Base-by-base conservation (phyloP, 495 filamentous ascomycete species). In the Neurospora hispaniola region DNA sequence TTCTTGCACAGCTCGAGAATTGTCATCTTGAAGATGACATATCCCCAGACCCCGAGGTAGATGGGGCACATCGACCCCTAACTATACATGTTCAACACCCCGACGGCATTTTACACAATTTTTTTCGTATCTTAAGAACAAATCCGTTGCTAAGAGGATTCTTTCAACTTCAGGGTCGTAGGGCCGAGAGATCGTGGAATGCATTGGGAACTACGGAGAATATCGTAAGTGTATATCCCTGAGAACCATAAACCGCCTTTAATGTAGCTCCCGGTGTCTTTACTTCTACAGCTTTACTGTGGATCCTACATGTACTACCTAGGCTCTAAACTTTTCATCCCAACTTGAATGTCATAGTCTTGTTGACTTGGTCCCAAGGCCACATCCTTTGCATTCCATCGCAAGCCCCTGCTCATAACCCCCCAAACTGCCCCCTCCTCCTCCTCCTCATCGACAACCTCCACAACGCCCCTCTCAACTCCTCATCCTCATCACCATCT, bases 401-500 rank as follows among this genome's bases (percentile, higher is more conserved):
- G 10, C 10, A 20, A 20, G 44, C n/a, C 7, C 18, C 9, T 10
- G 8, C n/a, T 46, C 44, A 46, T 20, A 27, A 14, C 11, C 20
- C 5, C 46, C 54, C 54, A 38, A 2, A 35, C n/a, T n/a, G n/a
- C 3, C 2, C 0, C 12, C 54, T 35, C 54, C 27, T 35, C 7
- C 27, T 66, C 27, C 27, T 35, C 14, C 27, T 66, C 27, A 6
- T 18, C 6, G 54, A 5, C 71, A 73, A 12, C 46, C 73, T 70
- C 71, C 71, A 23, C n/a, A 73, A 43, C 23, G 71, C 71, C 71
- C 10, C 42, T 2, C 42, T 39, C 62, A 75, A 46, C 39, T 70
- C 73, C 72, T 27, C 68, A 23, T 40, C 46, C 6, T 41, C 72
- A 12, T 46, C 70, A 43, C 14, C 27, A 35, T 18, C 54, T 6